Base-by-base conservation (phyloP, 2,329 filamentous ascomycete species). In the Orbilia blumenaviensis region DNA sequence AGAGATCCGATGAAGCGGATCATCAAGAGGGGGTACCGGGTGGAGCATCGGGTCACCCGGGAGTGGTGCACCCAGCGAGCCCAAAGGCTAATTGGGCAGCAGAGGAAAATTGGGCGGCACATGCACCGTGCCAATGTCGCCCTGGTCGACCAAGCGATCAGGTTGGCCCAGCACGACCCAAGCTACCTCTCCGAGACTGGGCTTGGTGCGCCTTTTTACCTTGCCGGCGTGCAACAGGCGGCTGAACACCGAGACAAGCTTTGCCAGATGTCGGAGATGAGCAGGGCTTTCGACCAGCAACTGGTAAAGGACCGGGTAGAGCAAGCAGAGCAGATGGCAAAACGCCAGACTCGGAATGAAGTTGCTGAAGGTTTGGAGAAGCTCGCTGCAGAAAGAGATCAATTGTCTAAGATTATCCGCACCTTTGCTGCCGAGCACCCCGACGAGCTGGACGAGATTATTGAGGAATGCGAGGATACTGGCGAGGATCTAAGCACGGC, bases 141-240 rank as follows among this genome's bases (percentile, higher is more conserved):
- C 6, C 64, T 76, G 18, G 36, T 68, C 38, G 72, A 76, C 50
- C 72, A 76, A 36, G 68, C 72, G 3, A 69, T 76, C n/a, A 52
- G 52, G 8, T 41, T 61, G 10, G 44, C 68, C 2, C 64, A 68
- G 32, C 58, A 27, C 14, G 67, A 60, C 9, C 44, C 48, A 12
- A 61, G 58, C 0, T 76, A 76, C 23, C 36, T 76, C 10, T 66
- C 72, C 2, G 72, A 68, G n/a, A 54, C 23, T 1, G 72, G 72
- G 3, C 64, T 52, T 21, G 72, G 64, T 1, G 58, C 72, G 1
- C 72, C 58, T 1, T 76, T 76, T 42, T 76, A 58, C 21, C 29
- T 23, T 8, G 72, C 62, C 8, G 72, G 72, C 32, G 36, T 69
- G 14, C 48, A 52, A 12, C 41, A 60, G 25, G 63, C 72, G 2